Evolutionary conservation across 23 red algal species (phyloP).

Genomic region (Gracilaria domingensis): DNA sequence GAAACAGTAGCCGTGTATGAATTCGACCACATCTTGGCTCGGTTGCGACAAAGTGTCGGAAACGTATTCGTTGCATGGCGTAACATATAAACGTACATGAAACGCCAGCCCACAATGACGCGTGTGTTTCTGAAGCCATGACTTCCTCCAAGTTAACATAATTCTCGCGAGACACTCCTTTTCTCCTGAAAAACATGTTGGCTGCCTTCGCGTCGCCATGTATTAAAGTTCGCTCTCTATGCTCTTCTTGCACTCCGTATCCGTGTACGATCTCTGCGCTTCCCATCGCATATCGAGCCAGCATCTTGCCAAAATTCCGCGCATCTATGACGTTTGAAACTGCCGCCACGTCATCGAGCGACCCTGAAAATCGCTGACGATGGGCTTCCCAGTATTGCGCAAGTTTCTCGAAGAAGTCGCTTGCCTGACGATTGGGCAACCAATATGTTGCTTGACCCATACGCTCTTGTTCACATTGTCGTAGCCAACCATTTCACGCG

Average conservation of each 20-base stretch:
- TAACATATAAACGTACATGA: slow-evolving; percentile 43
- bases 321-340: slow-evolving; percentile 6
- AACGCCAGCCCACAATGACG: no score
- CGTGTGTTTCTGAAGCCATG: no score
- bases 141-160: no score
- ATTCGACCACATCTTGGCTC: neutral
- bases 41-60: neutral
- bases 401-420: slow-evolving; percentile 36
- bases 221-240: slow-evolving; percentile 49
- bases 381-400: slow-evolving; percentile 43
- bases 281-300: slow-evolving; percentile 23
- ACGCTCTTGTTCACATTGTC: no score
- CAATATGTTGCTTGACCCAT: no score
- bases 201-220: slow-evolving; percentile 78
- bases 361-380: slow-evolving; percentile 4
- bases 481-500: no score
- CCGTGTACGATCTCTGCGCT: slow-evolving; percentile 43
- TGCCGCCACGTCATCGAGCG: slow-evolving; percentile 17
- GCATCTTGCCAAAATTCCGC: slow-evolving; percentile 16
- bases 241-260: no score
- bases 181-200: slow-evolving; percentile 71
- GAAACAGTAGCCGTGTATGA: slow-evolving; percentile 21
- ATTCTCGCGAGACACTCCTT: neutral
- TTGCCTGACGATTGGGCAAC: no score
- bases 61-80: neutral